Evolutionary conservation across 2,329 filamentous ascomycete species (phyloP).

Genomic region (Diplodia scrobiculata): DNA sequence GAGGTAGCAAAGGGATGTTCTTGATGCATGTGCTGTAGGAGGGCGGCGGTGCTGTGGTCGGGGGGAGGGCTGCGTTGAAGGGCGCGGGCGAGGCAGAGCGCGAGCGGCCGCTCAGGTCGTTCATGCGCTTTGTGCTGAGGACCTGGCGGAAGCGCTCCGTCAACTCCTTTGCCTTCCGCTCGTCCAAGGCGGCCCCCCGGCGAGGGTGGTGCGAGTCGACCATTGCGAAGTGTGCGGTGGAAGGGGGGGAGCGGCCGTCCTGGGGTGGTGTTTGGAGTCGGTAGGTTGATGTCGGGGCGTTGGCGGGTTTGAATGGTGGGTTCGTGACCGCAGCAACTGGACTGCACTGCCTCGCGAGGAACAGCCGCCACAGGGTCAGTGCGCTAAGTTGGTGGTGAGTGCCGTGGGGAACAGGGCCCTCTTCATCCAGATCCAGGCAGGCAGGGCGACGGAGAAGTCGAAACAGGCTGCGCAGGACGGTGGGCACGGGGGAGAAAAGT

Average conservation of each 20-base stretch:
- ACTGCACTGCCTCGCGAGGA: conserved; percentile 25
- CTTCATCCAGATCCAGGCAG: conserved; percentile 18
- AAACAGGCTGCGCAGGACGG: conserved; percentile 13
- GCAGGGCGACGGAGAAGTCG: conserved; percentile 18
- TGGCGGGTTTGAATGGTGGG: conserved; percentile 25
- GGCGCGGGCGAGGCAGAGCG: conserved; percentile 60
- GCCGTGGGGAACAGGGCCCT: conserved; percentile 10
- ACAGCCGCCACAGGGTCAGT: conserved; percentile 29
- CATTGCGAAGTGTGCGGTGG: conserved; percentile 21
- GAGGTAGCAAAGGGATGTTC: conserved; percentile 70
- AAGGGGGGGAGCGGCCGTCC: conserved; percentile 5
- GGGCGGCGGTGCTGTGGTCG: conserved; percentile 51
- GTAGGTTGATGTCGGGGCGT: conserved; percentile 17
- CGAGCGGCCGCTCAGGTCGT: conserved; percentile 68
- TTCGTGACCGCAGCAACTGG: conserved; percentile 29
- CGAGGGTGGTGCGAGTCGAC: conserved; percentile 37
- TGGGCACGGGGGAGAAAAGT: conserved; percentile 20
- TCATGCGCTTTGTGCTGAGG: conserved; percentile 82
- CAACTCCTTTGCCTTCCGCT: conserved; percentile 76
- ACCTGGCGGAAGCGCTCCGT: conserved; percentile 83
- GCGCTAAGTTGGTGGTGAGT: conserved; percentile 25
- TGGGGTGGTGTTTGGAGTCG: conserved; percentile 8
- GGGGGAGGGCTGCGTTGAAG: conserved; percentile 38
- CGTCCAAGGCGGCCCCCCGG: conserved; percentile 42
- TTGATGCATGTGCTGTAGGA: conserved; percentile 61